phyloP scores from a whole-genome alignment of 2,329 filamentous ascomycete species.

The Stemphylium beticola region DNA sequence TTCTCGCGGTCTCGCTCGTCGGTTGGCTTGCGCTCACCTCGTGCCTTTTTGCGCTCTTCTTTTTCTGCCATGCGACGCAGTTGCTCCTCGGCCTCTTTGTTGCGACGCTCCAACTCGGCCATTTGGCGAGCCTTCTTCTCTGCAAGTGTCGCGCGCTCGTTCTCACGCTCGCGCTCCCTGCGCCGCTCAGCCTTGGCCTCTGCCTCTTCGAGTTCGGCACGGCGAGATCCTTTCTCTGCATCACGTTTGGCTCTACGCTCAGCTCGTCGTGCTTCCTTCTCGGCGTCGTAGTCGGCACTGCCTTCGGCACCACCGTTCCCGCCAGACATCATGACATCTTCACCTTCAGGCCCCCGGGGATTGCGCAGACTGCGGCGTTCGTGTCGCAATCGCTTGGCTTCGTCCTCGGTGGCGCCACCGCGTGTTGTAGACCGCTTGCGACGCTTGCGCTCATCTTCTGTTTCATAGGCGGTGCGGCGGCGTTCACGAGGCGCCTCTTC shows the following conservation, averaged over 20 bases:
- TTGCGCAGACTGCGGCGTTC: constrained; percentile 45
- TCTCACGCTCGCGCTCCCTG: constrained; percentile 47
- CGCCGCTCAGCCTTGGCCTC: constrained; percentile 47
- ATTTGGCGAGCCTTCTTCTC: constrained; percentile 48
- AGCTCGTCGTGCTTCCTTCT: constrained; percentile 47
- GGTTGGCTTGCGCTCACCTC: constrained; percentile 39
- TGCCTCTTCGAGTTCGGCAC: constrained; percentile 43
- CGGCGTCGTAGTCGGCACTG: constrained; percentile 41
- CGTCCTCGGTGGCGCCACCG: constrained; percentile 44
- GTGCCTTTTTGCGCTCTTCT: constrained; percentile 40
- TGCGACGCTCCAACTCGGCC: constrained; percentile 48
- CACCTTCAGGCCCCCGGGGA: constrained; percentile 29
- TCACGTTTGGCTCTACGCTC: constrained; percentile 42
- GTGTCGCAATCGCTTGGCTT: constrained; percentile 46
- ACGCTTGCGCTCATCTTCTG: constrained; percentile 46
- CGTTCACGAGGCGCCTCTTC: constrained; percentile 44
- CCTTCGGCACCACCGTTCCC: constrained; percentile 34
- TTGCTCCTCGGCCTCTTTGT: constrained; percentile 47
- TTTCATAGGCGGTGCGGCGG: constrained; percentile 42
- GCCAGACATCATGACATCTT: constrained; percentile 36
- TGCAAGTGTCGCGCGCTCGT: constrained; percentile 39
- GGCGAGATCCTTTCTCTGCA: constrained; percentile 45
- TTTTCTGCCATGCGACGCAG: constrained; percentile 50
- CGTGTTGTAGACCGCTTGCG: constrained; percentile 48
- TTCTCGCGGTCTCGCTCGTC: constrained; percentile 45